Evolutionary conservation across 2,329 filamentous ascomycete genomes (phyloP).

Genomic region (Chalaropsis thielavioides): DNA sequence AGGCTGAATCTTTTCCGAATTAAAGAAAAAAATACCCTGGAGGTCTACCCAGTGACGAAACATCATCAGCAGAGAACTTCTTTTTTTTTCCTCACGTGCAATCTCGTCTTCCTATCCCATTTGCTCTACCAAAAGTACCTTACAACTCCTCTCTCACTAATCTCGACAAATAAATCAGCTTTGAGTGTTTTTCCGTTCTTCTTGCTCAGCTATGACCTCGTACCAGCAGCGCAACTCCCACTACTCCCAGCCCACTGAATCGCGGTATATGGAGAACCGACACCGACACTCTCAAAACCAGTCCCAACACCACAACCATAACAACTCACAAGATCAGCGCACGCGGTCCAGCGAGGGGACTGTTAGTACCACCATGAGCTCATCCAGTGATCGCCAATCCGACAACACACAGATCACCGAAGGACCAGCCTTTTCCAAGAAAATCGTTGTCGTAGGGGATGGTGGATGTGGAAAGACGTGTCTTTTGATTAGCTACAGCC

Average conservation of each 20-base stretch:
- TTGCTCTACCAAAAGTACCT: not conserved
- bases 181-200: conserved; percentile 6
- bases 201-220: conserved; percentile 14
- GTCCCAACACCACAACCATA: conserved; percentile 30
- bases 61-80: not conserved
- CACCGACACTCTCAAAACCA: conserved; percentile 14
- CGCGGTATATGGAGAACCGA: conserved; percentile 10
- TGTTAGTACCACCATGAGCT: conserved; percentile 70
- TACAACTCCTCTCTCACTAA: not conserved
- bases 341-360: conserved; percentile 75
- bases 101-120: not conserved
- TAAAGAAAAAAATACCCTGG: not conserved
- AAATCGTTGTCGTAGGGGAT: conserved; percentile 96
- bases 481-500: conserved; percentile 93
- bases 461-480: conserved; percentile 98
- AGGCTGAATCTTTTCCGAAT: not conserved
- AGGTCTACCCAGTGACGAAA: not conserved
- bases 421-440: conserved; percentile 89
- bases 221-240: conserved; percentile 16
- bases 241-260: conserved; percentile 15
- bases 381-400: conserved; percentile 60
- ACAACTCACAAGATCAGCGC: conserved; percentile 35
- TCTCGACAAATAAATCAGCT: not conserved
- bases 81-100: not conserved
- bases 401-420: conserved; percentile 76